Evolutionary conservation across 2,329 filamentous ascomycete genomes (phyloP), one percentile per base, ranked within the genome.

Genomic region (Exophiala sp.): DNA sequence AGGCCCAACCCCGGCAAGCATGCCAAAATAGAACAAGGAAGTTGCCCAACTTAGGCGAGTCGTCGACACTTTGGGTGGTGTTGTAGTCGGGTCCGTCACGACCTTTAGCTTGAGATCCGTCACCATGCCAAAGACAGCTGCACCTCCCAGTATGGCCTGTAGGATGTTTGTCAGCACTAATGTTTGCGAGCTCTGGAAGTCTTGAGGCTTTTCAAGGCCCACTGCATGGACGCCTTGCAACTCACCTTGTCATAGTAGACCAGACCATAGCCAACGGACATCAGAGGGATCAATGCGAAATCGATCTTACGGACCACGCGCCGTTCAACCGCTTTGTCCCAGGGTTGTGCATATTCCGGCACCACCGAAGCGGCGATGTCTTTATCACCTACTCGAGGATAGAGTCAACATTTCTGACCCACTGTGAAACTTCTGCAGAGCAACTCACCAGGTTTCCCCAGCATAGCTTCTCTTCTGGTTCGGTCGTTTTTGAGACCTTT

Each of bases 121-220:
- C 0, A 83, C 87, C 84, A 89, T 87, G 56, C 85, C 85, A 63
- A 89, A 88, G 10, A 89, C 76, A 1, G 77, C 80, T 0, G 85
- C 85, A 19, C 79, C 81, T 14, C 85, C 85, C 2, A 89, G 72
- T 54, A 89, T 88, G 6, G 85, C 85, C 72, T 83, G 40, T 1
- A 38, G 1, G 24, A 34, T 18, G 34, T 18, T 3, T 18, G 11
- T 37, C 16, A 37, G 34, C 34, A 19, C 19, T 7, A 9, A 9
- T n/a, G 29, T n/a, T 13, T 3, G 6, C 11, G 7, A 9, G 7
- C 7, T 32, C 3, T 3, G 3, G 6, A n/a, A 13, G n/a, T 3
- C 29, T 32, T 32, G 16, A n/a, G 18, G 34, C 8, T 16, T 19
- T 1, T 19, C 14, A 8, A n/a, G 14, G 19, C 19, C 18, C n/a